A percentile compares a stretch with the other conserved stretches of the same genome.
These are phyloP conservation scores for Hirschfeldia incana DNA, from an alignment of 345 rosid genomes.

Conservation along the genomic window DNA sequence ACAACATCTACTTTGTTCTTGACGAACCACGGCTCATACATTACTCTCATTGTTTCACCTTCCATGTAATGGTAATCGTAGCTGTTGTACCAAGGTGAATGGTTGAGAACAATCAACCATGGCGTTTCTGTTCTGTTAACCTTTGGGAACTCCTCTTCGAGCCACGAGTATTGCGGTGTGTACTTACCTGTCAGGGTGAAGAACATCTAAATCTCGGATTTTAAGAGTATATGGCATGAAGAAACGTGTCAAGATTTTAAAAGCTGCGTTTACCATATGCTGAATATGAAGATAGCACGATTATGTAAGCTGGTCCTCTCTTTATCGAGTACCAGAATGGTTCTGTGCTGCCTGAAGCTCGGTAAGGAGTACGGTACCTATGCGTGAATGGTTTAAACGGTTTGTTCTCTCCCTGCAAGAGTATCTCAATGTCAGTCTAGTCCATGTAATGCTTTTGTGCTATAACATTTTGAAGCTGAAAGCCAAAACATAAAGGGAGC, in stretches of 20 bases:
- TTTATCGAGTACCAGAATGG: constrained; percentile 96
- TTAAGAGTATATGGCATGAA: neutral
- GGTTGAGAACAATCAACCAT: constrained; percentile 82
- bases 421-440: constrained; percentile 5
- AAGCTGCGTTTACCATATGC: constrained; percentile 58
- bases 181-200: constrained; percentile 55
- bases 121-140: constrained; percentile 87
- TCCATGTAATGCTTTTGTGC: neutral
- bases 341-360: constrained; percentile 64
- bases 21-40: constrained; percentile 83
- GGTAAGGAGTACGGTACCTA: constrained; percentile 74
- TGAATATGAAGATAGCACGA: constrained; percentile 84
- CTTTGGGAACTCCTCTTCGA: constrained; percentile 67
- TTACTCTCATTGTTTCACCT: constrained; percentile 94
- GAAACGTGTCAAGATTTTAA: neutral
- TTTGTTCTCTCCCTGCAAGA: constrained; percentile 70
- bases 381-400: constrained; percentile 77
- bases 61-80: constrained; percentile 91
- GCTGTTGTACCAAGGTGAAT: constrained; percentile 95
- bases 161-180: constrained; percentile 83
- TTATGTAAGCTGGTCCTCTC: constrained; percentile 85
- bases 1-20: constrained; percentile 80
- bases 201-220: neutral
- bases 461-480: neutral
- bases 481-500: neutral